These are phyloP conservation scores for Solanum etuberosum DNA, from an alignment of 257 asterid genomes.

Conservation along the genomic window DNA sequence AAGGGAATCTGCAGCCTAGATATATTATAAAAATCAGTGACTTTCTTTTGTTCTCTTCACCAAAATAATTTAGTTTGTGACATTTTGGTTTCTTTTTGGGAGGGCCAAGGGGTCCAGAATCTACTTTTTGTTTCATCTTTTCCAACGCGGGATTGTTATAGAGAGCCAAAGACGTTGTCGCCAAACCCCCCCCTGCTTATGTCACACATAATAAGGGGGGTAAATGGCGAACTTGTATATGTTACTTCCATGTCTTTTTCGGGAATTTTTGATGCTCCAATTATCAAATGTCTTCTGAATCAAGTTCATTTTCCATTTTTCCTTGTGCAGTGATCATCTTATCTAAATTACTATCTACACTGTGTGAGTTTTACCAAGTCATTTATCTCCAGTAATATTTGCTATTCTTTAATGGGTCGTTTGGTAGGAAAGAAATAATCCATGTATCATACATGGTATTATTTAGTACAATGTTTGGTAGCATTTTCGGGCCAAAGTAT, in stretches of 20 bases:
- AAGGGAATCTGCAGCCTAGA: slow-evolving; percentile 68
- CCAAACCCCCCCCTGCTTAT: slow-evolving; percentile 23
- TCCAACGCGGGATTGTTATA: slow-evolving; percentile 17
- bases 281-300: not conserved
- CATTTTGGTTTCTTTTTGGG: slow-evolving; percentile 11
- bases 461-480: too few relatives aligned
- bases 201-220: slow-evolving; percentile 40
- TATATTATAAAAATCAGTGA: slow-evolving; percentile 3
- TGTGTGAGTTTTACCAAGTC: not conserved
- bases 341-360: not conserved
- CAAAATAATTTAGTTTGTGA: slow-evolving; percentile 53
- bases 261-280: slow-evolving; percentile 10
- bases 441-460: too few relatives aligned
- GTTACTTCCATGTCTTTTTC: slow-evolving; percentile 17
- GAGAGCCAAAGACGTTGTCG: slow-evolving; percentile 16
- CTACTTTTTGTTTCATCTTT: slow-evolving; percentile 7
- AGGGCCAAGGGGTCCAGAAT: slow-evolving; percentile 16
- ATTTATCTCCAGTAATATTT: not conserved
- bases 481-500: too few relatives aligned
- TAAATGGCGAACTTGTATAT: slow-evolving; percentile 40
- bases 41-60: slow-evolving; percentile 16
- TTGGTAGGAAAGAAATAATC: too few relatives aligned
- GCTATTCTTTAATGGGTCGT: too few relatives aligned
- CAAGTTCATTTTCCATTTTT: not conserved
- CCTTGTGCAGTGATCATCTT: not conserved